Conservation (phyloP, 768 basidiomycete species). For the Gloeopeniophorella convolvens region DNA sequence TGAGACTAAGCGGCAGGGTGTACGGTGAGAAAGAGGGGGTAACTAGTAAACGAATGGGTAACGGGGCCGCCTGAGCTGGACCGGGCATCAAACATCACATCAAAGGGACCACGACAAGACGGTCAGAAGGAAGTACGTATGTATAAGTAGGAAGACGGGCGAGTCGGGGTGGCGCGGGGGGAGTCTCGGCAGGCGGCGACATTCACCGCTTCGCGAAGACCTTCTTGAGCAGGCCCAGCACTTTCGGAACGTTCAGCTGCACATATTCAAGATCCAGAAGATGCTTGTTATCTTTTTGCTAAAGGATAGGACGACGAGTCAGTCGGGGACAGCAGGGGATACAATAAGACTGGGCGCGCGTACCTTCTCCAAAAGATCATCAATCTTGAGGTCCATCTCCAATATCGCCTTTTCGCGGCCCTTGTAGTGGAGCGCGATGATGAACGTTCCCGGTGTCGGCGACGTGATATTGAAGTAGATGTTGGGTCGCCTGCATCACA, state of each 20-base stretch:
- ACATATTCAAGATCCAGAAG: conserved; percentile 96
- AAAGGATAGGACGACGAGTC: conserved; percentile 14
- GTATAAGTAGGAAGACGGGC: conserved; percentile 9
- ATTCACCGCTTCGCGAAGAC: conserved; percentile 82
- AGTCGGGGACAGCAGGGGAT: not conserved
- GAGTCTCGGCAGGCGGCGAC: not conserved
- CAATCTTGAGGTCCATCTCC: conserved; percentile 99
- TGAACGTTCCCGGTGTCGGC: conserved; percentile 95
- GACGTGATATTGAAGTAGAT: conserved; percentile 99
- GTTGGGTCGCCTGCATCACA: conserved; percentile 70
- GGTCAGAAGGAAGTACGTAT: conserved; percentile 11
- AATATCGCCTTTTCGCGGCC: conserved; percentile 98
- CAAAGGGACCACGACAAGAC: not conserved
- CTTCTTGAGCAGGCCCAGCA: conserved; percentile 87
- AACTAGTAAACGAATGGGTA: conserved; percentile 17
- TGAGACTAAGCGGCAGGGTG: not conserved
- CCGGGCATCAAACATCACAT: conserved; percentile 5
- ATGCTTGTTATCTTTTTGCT: conserved; percentile 99
- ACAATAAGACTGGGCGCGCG: conserved; percentile 19
- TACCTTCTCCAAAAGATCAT: conserved; percentile 96
- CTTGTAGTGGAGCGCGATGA: conserved; percentile 98
- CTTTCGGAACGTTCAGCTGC: conserved; percentile 93
- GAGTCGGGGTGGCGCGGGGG: conserved; percentile 3
- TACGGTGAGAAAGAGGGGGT: conserved; percentile 19
- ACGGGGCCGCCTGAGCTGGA: conserved; percentile 8